Base-by-base conservation (phyloP, 805 yeast species). In the Ogataea parapolymorpha region DNA sequence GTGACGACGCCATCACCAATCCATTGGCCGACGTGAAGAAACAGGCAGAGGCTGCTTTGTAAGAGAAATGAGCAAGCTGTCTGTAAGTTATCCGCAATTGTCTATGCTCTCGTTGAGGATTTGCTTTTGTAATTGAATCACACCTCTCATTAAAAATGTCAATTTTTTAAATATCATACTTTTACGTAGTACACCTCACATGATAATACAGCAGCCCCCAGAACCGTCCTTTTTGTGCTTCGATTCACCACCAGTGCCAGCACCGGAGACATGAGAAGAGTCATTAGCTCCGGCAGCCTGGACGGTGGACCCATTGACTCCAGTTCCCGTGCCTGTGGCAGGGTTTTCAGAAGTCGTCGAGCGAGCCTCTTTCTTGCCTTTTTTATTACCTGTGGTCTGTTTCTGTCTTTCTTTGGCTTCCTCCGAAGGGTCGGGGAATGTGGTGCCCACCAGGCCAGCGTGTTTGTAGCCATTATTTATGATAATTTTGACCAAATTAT, bases 151-250 rank as follows among this genome's bases (percentile, higher is more conserved):
- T 25, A 12, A 32, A 23, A 32, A 23, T 20, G 22, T 26, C n/a
- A 23, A 12, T 22, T 20, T n/a, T 32, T 32, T n/a, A 22, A 22
- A 23, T 12, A 14, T 8, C n/a, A 29, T 16, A 14, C 18, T 29
- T 29, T 32, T 8, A 13, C 15, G 4, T 15, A 12, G 12, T 29
- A 32, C 29, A 15, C 30, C 6, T 55, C 45, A 63, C 59, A 62
- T 52, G 27, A 63, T 55, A 24, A 48, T 45, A 55, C 67, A 63
- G 43, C 68, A 63, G 10, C 67, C 67, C 37, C 66, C 61, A 30
- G 54, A 46, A 32, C 52, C 54, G 16, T 26, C 28, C 26, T 37
- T 35, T 15, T 24, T 32, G 17, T 32, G 16, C 24, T 29, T 38
- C 24, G 50, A 29, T 28, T 39, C 51, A 20, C 30, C 39, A 13